Percentiles rank a stretch among this genome's conserved stretches.
Evolutionary conservation across 306 rosid genomes (phyloP).

Genomic region (Abrus pulchellus): DNA sequence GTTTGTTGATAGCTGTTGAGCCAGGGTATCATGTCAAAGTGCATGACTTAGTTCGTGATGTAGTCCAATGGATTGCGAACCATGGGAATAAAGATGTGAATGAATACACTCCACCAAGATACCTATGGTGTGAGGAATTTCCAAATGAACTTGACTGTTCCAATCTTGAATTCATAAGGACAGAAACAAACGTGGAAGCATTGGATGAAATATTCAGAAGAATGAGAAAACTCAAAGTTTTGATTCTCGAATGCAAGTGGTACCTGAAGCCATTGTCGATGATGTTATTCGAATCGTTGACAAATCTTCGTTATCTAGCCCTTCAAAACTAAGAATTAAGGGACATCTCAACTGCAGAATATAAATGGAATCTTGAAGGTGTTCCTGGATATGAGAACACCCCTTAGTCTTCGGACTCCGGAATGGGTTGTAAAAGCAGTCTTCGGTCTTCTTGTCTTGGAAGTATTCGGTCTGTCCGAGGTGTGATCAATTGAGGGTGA

Average conservation of each 20-base stretch:
- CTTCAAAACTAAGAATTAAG: rapidly evolving
- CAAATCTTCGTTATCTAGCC: not conserved
- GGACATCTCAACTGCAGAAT: conserved; percentile 19
- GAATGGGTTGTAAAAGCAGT: too few species aligned
- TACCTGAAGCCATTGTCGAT: not conserved
- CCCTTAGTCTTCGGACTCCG: too few species aligned
- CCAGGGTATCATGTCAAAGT: not conserved
- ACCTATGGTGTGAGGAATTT: not conserved
- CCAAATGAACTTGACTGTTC: not conserved
- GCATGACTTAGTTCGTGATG: conserved; percentile 41
- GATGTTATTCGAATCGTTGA: not conserved
- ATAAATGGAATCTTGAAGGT: conserved; percentile 36
- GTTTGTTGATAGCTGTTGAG: not conserved
- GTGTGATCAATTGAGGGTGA: too few species aligned
- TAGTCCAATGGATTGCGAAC: not conserved
- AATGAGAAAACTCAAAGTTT: conserved; percentile 36
- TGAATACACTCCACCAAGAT: not conserved
- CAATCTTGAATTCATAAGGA: not conserved
- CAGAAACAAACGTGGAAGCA: not conserved
- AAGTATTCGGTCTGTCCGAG: too few species aligned
- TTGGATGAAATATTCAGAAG: not conserved
- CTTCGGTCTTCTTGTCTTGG: too few species aligned
- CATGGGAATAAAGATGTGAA: not conserved
- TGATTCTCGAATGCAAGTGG: not conserved
- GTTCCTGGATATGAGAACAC: too few species aligned